Evolutionary conservation across 116 monocot genomes (phyloP).

Genomic region (Papilionanthe hybrid): DNA sequence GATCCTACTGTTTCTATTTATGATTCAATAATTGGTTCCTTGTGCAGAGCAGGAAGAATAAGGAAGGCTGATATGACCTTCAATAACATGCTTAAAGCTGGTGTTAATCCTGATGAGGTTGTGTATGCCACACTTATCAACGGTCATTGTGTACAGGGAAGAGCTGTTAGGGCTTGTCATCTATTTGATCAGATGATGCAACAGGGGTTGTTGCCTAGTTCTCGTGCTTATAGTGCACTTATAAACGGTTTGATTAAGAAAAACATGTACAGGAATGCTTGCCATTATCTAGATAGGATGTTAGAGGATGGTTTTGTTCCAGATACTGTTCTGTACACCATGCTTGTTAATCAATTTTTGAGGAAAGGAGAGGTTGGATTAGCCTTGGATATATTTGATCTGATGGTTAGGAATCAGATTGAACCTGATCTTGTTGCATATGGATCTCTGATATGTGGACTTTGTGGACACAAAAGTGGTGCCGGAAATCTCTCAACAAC

Average conservation of each 20-base stretch:
- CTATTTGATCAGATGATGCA: slow-evolving; percentile 39
- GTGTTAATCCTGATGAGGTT: slow-evolving; percentile 36
- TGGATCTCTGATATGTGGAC: slow-evolving; percentile 28
- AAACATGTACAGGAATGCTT: slow-evolving; percentile 31
- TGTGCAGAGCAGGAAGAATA: slow-evolving; percentile 26
- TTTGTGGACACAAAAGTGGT: slow-evolving; percentile 22
- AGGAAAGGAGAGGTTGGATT: slow-evolving; percentile 28
- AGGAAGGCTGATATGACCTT: slow-evolving; percentile 25
- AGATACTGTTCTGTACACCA: slow-evolving; percentile 35
- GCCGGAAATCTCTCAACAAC: neutral
- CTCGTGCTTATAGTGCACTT: slow-evolving; percentile 32
- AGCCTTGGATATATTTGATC: slow-evolving; percentile 23
- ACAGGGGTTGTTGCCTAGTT: slow-evolving; percentile 21
- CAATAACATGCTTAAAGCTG: slow-evolving; percentile 27
- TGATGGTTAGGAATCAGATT: slow-evolving; percentile 39
- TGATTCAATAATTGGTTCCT: slow-evolving; percentile 32
- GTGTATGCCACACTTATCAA: slow-evolving; percentile 31
- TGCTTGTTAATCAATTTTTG: slow-evolving; percentile 36
- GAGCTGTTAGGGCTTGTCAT: slow-evolving; percentile 15
- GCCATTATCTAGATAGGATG: slow-evolving; percentile 33
- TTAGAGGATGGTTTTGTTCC: slow-evolving; percentile 32
- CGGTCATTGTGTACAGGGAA: slow-evolving; percentile 30
- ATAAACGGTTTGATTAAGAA: slow-evolving; percentile 39
- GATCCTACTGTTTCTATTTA: slow-evolving; percentile 30
- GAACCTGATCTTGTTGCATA: slow-evolving; percentile 37